Base-by-base conservation (phyloP, 495 filamentous ascomycete species). In the Aspergillus kassunensis region DNA sequence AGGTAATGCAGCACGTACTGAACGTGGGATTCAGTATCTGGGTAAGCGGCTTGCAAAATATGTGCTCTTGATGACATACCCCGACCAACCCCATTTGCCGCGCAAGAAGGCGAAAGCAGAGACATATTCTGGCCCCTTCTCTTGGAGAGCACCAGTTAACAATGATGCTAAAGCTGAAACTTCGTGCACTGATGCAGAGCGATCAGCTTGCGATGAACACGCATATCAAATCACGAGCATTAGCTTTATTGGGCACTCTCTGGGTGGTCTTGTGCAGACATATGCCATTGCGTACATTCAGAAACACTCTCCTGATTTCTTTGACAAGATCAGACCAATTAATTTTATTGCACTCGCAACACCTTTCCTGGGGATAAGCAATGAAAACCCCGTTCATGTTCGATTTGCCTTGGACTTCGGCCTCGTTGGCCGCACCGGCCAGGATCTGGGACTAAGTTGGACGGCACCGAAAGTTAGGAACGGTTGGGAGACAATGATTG, bases 261-360 rank as follows among this genome's bases (percentile, higher is more conserved):
- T 98, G 1, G 93, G 93, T 27, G 93, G 93, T 0, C 71, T 97
- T 31, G 76, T 95, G 30, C 93, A 98, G 67, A 95, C 85, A 2
- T 98, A 98, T 67, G 93, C 93, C 2, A 87, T 98, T 42, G 93
- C 92, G 30, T 98, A 97, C 68, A 97, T 98, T 24, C 87, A 95
- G 53, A 97, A 97, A 60, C 89, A 98, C 60, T 92, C 88, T 1
- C 95, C 93, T 0, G 72, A 82, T 19, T 97, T 98, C 64, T 98
- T 97, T 58, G 81, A 90, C 23, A 72, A 82, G 2, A 95, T 96
- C 55, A 82, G 81, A 56, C 93, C 95, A 0, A 77, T 97, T 64
- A 97, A 96, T 61, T 98, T 98, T 60, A 87, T 98, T 51, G 75
- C 88, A n/a, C 69, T 98, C 44, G 92, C 93, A 21, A 84, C 90